Evolutionary conservation across 2,329 filamentous ascomycete species (phyloP), one percentile per base, ranked within the genome.

Genomic region (Bimuria novae-zelandiae): DNA sequence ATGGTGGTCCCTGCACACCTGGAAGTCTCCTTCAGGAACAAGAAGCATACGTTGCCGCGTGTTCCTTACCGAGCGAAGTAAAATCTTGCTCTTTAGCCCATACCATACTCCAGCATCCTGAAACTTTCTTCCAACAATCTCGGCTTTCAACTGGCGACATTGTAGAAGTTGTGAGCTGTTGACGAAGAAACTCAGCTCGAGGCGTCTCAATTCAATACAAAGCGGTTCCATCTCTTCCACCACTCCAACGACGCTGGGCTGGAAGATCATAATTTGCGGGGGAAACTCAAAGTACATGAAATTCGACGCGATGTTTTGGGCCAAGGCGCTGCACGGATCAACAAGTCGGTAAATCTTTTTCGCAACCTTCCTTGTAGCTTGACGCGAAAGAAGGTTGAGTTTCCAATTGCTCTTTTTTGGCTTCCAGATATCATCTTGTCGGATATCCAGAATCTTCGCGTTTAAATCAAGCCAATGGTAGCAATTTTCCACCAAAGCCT

Each of bases 51-150:
- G 79, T 4, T 76, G 72, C 0, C 61, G 52, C 0, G 49, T 59
- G 36, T 82, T 79, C 0, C 59, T 52, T 0, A 63, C 47, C n/a
- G 81, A 78, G 0, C 79, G 75, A 12, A 87, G 67, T 0, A 89
- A 79, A 3, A 88, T 69, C 63, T 82, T 87, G 64, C 80, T 85
- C 2, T 70, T 52, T 0, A 89, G 71, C 0, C 87, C 86, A 52
- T 88, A 81, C 60, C 82, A 78, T 0, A 83, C 84, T 0, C 86
- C 86, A 0, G 79, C 71, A 45, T 87, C 80, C 61, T 90, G 87
- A 7, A 82, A 58, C 0, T 67, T 63, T 3, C 39, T 32, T 7
- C 55, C 45, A 46, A 86, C 83, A 1, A 90, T 73, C 36, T 82
- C 77, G 0, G 80, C 74, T 0, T 68, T 65, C 0, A 87, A 74